Evolutionary conservation across 2,329 filamentous ascomycete genomes (phyloP), one percentile per base, ranked within the genome.

Genomic region (Phyllosticta paracitricarpa): DNA sequence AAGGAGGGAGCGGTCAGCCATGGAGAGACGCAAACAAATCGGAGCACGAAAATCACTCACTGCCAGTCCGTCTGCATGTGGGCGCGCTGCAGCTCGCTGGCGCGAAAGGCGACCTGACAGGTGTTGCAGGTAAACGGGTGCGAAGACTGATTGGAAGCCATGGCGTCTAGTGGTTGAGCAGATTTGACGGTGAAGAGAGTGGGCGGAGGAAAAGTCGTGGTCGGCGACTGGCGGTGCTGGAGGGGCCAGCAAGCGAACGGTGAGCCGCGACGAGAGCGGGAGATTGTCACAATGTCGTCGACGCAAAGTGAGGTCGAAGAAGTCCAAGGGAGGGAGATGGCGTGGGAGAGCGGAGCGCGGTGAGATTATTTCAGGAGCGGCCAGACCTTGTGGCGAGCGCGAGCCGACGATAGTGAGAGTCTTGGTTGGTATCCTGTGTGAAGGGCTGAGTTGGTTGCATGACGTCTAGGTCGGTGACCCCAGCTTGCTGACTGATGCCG

Each of bases 1-100:
- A 17, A 40, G 30, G 30, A 33, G 33, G 28, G 52, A 40, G 33
- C 33, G 33, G 33, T 40, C 33, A 40, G 33, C 33, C 7, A 40
- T 40, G 33, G 2, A 12, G 12, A 30, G 33, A 40, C 33, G 22
- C 6, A 8, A 17, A n/a, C 52, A 22, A 61, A 48, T 61, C 22
- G 58, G 51, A 60, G n/a, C 51, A 57, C n/a, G 7, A 30, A 28
- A n/a, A 57, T 12, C 48, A 86, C 89, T 78, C 82, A 94, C 89
- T 99, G 93, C 94, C 94, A 99, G 78, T 99, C 94, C 68, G 88
- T 94, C 75, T 94, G 91, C 94, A 99, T 99, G 73, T 99, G 94
- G 48, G 85, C 87, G 73, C 94, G 87, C 78, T 99, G 94, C 61
- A 95, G 82, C 72, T 97, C 93, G 73, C 89, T 91, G 72, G 90